A percentile compares a stretch with the other conserved stretches of the same genome.
Evolutionary conservation across 257 asterid genomes (phyloP).

Genomic region (Solanum pennellii): DNA sequence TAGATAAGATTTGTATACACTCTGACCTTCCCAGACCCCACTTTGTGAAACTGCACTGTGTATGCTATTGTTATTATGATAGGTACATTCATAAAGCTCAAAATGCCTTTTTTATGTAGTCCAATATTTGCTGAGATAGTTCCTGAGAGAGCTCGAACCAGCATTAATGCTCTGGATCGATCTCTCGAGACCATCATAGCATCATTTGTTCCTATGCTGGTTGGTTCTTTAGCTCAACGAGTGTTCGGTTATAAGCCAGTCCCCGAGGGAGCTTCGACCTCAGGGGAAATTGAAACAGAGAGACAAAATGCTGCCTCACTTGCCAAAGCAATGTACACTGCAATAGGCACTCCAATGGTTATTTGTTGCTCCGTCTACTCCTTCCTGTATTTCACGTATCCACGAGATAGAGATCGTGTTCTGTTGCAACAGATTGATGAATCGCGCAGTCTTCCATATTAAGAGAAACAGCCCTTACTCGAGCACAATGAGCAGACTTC

Average conservation of each 20-base stretch:
- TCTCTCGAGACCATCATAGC: slow-evolving; percentile 51
- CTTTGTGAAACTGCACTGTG: not conserved
- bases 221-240: slow-evolving; percentile 55
- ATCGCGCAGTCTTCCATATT: not conserved
- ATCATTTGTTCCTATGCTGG: slow-evolving; percentile 77
- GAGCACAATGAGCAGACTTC: slow-evolving; percentile 40
- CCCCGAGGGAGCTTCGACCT: slow-evolving; percentile 1
- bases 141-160: slow-evolving; percentile 1
- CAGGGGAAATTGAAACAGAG: slow-evolving; percentile 3
- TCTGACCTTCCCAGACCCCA: not conserved
- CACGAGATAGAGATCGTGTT: not conserved
- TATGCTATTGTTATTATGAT: not conserved
- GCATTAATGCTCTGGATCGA: slow-evolving; percentile 3
- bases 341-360: slow-evolving; percentile 66
- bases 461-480: slow-evolving; percentile 1
- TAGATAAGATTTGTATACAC: too few relatives aligned
- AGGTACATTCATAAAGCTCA: not conserved
- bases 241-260: slow-evolving; percentile 56
- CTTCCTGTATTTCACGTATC: not conserved
- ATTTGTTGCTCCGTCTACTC: slow-evolving; percentile 26
- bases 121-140: slow-evolving; percentile 12
- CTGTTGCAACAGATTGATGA: not conserved
- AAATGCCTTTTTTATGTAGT: not conserved
- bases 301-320: slow-evolving; percentile 72
- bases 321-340: slow-evolving; percentile 79